phyloP scores from a whole-genome alignment of 257 asterid genomes.

The Ballota nigra region DNA sequence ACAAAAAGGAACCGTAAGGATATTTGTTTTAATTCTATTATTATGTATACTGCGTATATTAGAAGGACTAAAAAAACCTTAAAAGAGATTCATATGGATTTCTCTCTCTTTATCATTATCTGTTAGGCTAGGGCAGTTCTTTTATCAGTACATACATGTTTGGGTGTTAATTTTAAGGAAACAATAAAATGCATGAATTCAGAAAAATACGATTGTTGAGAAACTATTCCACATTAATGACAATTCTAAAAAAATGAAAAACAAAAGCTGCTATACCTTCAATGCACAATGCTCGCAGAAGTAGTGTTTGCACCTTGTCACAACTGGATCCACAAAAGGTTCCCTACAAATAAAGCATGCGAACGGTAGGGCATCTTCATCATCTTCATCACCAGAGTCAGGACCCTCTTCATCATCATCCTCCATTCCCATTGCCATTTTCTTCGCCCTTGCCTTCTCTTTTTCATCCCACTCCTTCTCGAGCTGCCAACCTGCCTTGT shows the following conservation, averaged over 20 bases:
- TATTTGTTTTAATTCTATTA: neutral
- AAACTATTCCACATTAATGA: neutral
- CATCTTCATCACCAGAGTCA: conserved; percentile 67
- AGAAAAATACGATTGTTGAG: neutral
- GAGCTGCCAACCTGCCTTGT: conserved; percentile 94
- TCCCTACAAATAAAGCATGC: conserved; percentile 95
- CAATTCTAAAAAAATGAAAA: neutral
- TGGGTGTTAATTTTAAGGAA: neutral
- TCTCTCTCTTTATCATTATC: neutral
- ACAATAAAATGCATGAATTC: neutral
- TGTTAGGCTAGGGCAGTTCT: neutral
- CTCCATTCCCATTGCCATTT: conserved; percentile 52
- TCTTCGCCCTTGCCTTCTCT: conserved; percentile 67
- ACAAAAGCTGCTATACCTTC: conserved; percentile 48
- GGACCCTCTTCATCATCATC: conserved; percentile 53
- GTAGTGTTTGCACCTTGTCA: conserved; percentile 94
- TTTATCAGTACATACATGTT: neutral
- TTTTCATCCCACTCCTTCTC: conserved; percentile 93
- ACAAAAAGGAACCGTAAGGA: neutral
- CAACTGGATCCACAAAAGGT: conserved; percentile 83
- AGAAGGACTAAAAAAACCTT: too few species aligned
- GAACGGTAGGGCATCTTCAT: conserved; percentile 71
- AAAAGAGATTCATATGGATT: neutral
- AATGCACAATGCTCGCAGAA: conserved; percentile 96
- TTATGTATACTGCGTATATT: neutral